These are phyloP conservation scores for Ophiostoma ulmi DNA, from an alignment of 2,329 filamentous ascomycete species.

Conservation along the genomic window DNA sequence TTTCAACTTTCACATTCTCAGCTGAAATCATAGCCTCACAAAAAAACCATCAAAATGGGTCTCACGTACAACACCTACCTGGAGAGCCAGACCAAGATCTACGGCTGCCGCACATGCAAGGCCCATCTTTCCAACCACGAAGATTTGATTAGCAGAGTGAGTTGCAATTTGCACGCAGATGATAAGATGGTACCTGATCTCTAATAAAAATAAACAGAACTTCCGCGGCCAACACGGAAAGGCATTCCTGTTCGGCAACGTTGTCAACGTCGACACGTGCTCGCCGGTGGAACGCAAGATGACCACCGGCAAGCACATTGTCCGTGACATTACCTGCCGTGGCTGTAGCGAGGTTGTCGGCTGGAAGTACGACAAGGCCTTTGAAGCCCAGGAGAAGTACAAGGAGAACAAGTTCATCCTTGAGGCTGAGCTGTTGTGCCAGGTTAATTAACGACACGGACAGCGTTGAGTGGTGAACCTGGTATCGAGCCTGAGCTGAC, in stretches of 20 bases:
- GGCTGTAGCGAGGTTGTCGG: slow-evolving; percentile 91
- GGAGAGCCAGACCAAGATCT: slow-evolving; percentile 72
- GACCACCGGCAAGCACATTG: slow-evolving; percentile 92
- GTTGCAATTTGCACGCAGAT: not conserved
- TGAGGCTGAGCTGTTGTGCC: slow-evolving; percentile 82
- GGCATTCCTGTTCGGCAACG: slow-evolving; percentile 89
- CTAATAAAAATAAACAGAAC: slow-evolving; percentile 54
- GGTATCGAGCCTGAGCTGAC: not conserved
- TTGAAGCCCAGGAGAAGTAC: slow-evolving; percentile 87
- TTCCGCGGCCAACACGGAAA: slow-evolving; percentile 98
- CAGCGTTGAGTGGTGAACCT: not conserved
- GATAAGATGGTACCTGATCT: not conserved
- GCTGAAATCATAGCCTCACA: not conserved
- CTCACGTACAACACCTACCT: slow-evolving; percentile 90
- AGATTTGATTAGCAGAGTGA: slow-evolving; percentile 87
- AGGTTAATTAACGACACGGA: slow-evolving; percentile 52
- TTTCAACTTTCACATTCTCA: too few relatives aligned
- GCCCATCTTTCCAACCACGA: slow-evolving; percentile 92
- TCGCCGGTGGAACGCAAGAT: slow-evolving; percentile 93
- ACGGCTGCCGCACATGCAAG: slow-evolving; percentile 92
- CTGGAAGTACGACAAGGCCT: slow-evolving; percentile 99
- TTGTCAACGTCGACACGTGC: slow-evolving; percentile 82
- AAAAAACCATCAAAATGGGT: slow-evolving; percentile 55
- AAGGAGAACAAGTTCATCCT: slow-evolving; percentile 99
- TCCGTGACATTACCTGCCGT: slow-evolving; percentile 85